Base-by-base conservation (phyloP, 2,329 filamentous ascomycete species). In the Pseudogymnoascus verrucosus region DNA sequence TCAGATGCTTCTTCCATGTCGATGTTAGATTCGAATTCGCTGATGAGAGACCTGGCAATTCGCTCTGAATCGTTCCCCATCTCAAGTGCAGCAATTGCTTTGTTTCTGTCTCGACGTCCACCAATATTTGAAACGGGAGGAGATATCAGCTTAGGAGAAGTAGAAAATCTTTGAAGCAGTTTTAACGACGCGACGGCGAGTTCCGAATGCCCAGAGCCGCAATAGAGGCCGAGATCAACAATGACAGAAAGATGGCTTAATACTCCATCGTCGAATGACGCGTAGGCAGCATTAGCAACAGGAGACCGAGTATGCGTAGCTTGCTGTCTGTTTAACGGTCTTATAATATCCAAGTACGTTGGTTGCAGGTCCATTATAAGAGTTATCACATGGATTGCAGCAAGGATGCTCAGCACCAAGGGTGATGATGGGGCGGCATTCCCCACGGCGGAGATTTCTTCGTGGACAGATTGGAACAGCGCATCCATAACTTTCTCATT, bases 221-320 rank as follows among this genome's bases (percentile, higher is more conserved):
- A 93, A 74, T 95, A 97, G 34, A 90, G 84, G 31, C 93, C 93
- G 23, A 99, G 79, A 68, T 95, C 88, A 3, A 92, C 87, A 42
- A 98, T 84, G 5, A 96, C 78, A 44, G 84, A 81, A 28, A 99
- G 78, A 69, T 95, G 89, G 64, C 88, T 91, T 40, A 96, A 81
- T 19, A 99, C 80, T 6, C 91, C 92, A 71, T 99, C 96, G 73
- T 98, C 93, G 70, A 99, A 93, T 0, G 89, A 93, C n/a, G 89
- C 82, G 68, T 93, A 89, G 0, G 91, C 87, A 5, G 89, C 84
- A 69, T 90, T 91, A 0, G 88, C 83, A 21, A 95, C 87, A 3
- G 84, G 81, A 7, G 80, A 77, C 28, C 83, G 80, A 61, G 85
- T 82, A 59, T 82, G 78, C 28, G 81, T 82, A 19, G 84, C 78